Conservation (phyloP, 1,284 basidiomycete genomes). For the Sporisorium reilianum region DNA sequence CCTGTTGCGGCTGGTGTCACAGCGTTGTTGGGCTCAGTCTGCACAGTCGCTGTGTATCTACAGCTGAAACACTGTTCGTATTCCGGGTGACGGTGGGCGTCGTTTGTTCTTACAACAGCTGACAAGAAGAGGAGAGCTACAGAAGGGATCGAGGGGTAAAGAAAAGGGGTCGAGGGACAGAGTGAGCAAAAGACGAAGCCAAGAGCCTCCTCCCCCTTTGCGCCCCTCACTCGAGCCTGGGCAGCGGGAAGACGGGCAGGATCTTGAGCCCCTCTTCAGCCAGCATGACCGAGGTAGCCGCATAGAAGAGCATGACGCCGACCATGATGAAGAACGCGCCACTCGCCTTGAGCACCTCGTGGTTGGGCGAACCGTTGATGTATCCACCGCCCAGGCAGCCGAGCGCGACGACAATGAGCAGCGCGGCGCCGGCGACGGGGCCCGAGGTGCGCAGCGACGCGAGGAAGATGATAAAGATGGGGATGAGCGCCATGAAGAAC, state of each 20-base stretch:
- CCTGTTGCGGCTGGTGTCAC: no score
- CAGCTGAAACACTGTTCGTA: not conserved
- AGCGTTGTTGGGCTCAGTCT: no score
- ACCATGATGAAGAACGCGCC: constrained; percentile 54
- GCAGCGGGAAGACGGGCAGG: constrained; percentile 53
- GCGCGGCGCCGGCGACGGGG: constrained; percentile 29
- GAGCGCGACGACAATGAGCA: constrained; percentile 48
- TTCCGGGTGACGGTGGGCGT: not conserved
- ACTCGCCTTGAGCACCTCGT: constrained; percentile 22
- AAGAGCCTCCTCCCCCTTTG: no score
- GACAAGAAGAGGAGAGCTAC: not conserved
- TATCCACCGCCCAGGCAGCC: constrained; percentile 34
- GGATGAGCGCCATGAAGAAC: constrained; percentile 51
- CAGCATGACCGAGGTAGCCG: constrained; percentile 43
- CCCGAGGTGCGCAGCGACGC: constrained; percentile 43
- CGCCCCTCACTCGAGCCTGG: constrained; percentile 38
- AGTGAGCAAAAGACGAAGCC: no score
- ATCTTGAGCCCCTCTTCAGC: constrained; percentile 52
- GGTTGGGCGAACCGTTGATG: constrained; percentile 24
- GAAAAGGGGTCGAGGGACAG: not conserved
- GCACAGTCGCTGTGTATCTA: not conserved
- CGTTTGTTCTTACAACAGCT: not conserved
- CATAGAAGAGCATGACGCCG: constrained; percentile 44
- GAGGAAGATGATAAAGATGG: constrained; percentile 53
- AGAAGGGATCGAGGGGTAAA: not conserved